Evolutionary conservation across 2,329 filamentous ascomycete species (phyloP), one percentile per base, ranked within the genome.

Genomic region (Diplodia sapinea): DNA sequence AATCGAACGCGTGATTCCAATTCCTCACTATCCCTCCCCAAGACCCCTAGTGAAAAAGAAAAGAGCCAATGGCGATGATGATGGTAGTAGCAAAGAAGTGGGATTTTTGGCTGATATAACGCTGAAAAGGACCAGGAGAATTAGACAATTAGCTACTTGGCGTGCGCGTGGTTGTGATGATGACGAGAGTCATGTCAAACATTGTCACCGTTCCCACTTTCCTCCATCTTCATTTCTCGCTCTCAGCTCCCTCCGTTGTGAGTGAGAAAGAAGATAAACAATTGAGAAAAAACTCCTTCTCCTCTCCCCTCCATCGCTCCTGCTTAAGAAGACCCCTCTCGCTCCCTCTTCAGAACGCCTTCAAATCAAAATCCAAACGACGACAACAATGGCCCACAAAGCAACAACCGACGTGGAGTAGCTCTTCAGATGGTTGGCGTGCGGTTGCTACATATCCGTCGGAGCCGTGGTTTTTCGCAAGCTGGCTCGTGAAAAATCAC

Each of bases 91-190:
- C 23, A 3, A 15, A 38, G 13, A 52, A 15, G 23, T 38, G 20
- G n/a, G 38, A 64, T 51, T 33, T 40, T 62, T 47, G 43, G 43
- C 12, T 47, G 43, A 47, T 47, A 47, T 47, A 47, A 47, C 43
- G 17, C 43, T 47, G 31, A 43, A 38, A 43, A 62, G 20, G 49
- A 55, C 62, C 33, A 23, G 50, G 51, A 55, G 50, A 65, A 65
- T 65, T 65, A 65, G 62, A 65, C 50, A 65, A 29, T 65, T 65
- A 65, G 49, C 62, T 49, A 49, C 54, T 63, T 65, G 47, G 61
- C 50, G 40, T 31, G 61, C 31, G 47, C 43, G 61, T 52, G 61
- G 54, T 23, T 29, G 62, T 55, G 51, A 23, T 43, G 47, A 52
- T 31, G 36, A 59, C 23, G 55, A 57, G 6, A 36, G 36, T 13